Percentiles rank a stretch among this genome's conserved stretches.
phyloP scores from a whole-genome alignment of 169 alveolate species.

The Eimeria zaria region DNA sequence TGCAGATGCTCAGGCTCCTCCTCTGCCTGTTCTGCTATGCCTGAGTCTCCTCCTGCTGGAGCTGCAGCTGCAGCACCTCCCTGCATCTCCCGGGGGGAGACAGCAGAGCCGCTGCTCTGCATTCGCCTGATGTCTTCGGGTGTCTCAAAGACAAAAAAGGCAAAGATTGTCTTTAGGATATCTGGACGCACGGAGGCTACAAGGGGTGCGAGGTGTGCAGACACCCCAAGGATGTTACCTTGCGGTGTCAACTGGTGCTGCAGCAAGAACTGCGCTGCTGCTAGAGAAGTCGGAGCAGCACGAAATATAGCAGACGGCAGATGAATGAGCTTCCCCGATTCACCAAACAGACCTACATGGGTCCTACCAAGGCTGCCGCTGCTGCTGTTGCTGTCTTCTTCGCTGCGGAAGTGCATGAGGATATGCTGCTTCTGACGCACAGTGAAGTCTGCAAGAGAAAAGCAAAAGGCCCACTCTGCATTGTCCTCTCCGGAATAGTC shows the following conservation, averaged over 20 bases:
- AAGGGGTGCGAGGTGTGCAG: slow-evolving; percentile 71
- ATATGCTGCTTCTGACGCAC: slow-evolving; percentile 79
- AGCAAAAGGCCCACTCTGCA: slow-evolving; percentile 87
- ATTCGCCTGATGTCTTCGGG: slow-evolving; percentile 58
- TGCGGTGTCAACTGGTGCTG: slow-evolving; percentile 76
- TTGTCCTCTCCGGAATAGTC: slow-evolving; percentile 88
- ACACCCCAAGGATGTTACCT: slow-evolving; percentile 79
- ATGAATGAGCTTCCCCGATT: slow-evolving; percentile 21
- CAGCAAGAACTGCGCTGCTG: slow-evolving; percentile 79
- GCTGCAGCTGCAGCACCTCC: slow-evolving; percentile 82
- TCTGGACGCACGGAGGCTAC: slow-evolving; percentile 82
- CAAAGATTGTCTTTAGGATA: slow-evolving; percentile 28
- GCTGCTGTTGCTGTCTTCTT: slow-evolving; percentile 40
- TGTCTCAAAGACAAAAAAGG: slow-evolving; percentile 75
- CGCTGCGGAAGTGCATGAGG: slow-evolving; percentile 80
- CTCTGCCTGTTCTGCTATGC: slow-evolving; percentile 27
- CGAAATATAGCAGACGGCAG: slow-evolving; percentile 56
- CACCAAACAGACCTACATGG: slow-evolving; percentile 54
- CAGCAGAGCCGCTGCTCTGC: background rate
- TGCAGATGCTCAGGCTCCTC: slow-evolving; percentile 57
- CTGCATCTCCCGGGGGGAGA: slow-evolving; percentile 47
- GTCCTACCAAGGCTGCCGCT: slow-evolving; percentile 19
- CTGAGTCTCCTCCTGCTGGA: slow-evolving; percentile 79
- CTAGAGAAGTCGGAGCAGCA: slow-evolving; percentile 16
- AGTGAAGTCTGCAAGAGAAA: slow-evolving; percentile 86